phyloP scores from a whole-genome alignment of 23 red algal species.

The Gracilaria gracilis region DNA sequence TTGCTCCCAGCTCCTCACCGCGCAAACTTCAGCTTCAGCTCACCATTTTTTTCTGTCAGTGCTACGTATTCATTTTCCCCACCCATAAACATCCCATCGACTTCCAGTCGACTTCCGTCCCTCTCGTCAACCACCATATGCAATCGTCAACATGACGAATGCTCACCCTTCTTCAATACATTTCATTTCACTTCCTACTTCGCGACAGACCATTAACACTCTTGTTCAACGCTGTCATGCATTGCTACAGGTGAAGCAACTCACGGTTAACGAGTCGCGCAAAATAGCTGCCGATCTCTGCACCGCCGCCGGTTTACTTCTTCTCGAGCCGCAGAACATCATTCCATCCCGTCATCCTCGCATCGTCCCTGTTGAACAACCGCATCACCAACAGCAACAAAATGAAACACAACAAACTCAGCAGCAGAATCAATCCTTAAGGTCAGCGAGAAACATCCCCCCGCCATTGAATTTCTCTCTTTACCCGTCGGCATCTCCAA shows the following conservation, averaged over 20 bases:
- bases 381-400: not conserved
- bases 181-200: slow-evolving; percentile 14
- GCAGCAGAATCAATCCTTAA: not conserved
- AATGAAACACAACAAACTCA: not conserved
- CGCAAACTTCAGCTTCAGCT: not conserved
- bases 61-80: not conserved
- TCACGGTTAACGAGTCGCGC: not conserved
- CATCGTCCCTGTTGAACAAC: not conserved
- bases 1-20: not conserved
- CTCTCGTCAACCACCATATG: not conserved
- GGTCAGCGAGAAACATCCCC: not conserved
- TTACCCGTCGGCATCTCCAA: slow-evolving; percentile 16
- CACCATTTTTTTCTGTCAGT: not conserved
- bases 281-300: slow-evolving; percentile 25
- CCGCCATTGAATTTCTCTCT: slow-evolving; percentile 1
- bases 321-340: slow-evolving; percentile 18
- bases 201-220: not conserved
- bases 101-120: not conserved
- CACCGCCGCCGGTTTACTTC: slow-evolving; percentile 13
- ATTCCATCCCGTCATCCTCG: slow-evolving; percentile 11
- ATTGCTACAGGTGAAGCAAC: slow-evolving; percentile 1
- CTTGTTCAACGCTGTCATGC: slow-evolving; percentile 28
- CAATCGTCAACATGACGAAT: not conserved
- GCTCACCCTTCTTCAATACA: slow-evolving; percentile 20
- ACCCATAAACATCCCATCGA: not conserved